Percentiles rank a stretch among this genome's conserved stretches.
phyloP scores from a whole-genome alignment of 2,329 filamentous ascomycete species.

The Knufia petricola region DNA sequence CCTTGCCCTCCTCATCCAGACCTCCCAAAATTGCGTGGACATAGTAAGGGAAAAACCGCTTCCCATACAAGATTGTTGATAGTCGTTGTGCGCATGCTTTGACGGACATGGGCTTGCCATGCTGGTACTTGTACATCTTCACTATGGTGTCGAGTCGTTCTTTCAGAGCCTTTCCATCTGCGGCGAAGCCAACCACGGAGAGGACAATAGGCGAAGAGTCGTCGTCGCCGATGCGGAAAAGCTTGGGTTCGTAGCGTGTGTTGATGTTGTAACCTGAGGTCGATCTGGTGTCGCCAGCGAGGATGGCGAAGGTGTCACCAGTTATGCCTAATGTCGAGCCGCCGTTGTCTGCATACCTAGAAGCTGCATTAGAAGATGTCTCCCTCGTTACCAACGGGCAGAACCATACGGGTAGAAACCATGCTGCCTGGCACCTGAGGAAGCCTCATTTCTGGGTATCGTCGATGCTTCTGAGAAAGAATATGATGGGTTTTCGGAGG shows the following conservation, averaged over 20 bases:
- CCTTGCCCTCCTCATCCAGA: slow-evolving; percentile 86
- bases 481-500: slow-evolving; percentile 47
- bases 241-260: slow-evolving; percentile 86
- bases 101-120: slow-evolving; percentile 91
- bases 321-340: slow-evolving; percentile 93
- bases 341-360: slow-evolving; percentile 86
- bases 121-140: slow-evolving; percentile 98
- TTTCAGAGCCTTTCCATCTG: slow-evolving; percentile 86
- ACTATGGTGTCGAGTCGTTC: slow-evolving; percentile 89
- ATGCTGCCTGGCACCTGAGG: slow-evolving; percentile 53
- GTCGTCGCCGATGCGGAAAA: slow-evolving; percentile 93
- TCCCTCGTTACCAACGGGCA: too few species aligned
- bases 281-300: slow-evolving; percentile 93
- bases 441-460: slow-evolving; percentile 26
- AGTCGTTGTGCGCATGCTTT: slow-evolving; percentile 90
- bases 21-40: slow-evolving; percentile 89
- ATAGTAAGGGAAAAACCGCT: slow-evolving; percentile 99
- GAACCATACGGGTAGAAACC: slow-evolving; percentile 91
- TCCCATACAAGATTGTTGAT: slow-evolving; percentile 90
- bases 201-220: slow-evolving; percentile 78
- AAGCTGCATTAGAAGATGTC: too few species aligned
- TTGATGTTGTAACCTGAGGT: slow-evolving; percentile 99
- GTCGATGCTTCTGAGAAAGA: slow-evolving; percentile 46
- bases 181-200: slow-evolving; percentile 90
- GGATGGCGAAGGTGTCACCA: slow-evolving; percentile 86